Conservation (phyloP, 768 basidiomycete species). For the Melanogaster broomeanus region DNA sequence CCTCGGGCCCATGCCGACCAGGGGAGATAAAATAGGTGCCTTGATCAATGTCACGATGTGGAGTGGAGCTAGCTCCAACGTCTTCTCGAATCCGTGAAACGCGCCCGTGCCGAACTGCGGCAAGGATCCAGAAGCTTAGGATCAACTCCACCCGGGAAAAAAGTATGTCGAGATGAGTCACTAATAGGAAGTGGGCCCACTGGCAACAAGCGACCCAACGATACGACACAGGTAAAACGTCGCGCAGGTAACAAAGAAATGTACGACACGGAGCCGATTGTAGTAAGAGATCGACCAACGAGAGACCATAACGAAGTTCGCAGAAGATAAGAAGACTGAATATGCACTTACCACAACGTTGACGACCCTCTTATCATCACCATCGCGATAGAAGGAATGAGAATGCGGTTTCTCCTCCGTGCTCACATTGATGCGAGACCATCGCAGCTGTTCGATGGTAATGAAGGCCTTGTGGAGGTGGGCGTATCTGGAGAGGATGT, state of each 20-base stretch:
- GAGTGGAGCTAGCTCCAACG: slow-evolving; percentile 23
- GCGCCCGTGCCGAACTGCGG: neutral
- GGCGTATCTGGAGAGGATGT: slow-evolving; percentile 77
- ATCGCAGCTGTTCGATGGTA: slow-evolving; percentile 77
- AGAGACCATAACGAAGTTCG: too few relatives aligned
- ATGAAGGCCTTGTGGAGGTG: slow-evolving; percentile 74
- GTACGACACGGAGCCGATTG: too few relatives aligned
- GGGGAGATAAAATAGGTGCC: neutral
- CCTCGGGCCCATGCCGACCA: slow-evolving; percentile 5
- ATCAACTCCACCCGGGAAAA: neutral
- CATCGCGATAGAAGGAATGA: slow-evolving; percentile 86
- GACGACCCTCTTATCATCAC: slow-evolving; percentile 81
- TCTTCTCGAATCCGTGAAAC: neutral
- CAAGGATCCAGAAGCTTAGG: neutral
- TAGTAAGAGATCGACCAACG: too few relatives aligned
- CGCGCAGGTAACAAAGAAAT: neutral
- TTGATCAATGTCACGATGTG: slow-evolving; percentile 11
- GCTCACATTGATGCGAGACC: slow-evolving; percentile 72
- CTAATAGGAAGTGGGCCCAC: neutral
- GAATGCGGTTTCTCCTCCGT: slow-evolving; percentile 53
- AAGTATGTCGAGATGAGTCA: neutral
- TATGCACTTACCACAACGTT: slow-evolving; percentile 50
- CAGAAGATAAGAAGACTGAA: neutral
- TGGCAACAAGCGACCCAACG: too few relatives aligned
- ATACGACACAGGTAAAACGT: too few relatives aligned